Conservation (phyloP, 2,329 filamentous ascomycete genomes). For the Allantophomopsis lycopodina region DNA sequence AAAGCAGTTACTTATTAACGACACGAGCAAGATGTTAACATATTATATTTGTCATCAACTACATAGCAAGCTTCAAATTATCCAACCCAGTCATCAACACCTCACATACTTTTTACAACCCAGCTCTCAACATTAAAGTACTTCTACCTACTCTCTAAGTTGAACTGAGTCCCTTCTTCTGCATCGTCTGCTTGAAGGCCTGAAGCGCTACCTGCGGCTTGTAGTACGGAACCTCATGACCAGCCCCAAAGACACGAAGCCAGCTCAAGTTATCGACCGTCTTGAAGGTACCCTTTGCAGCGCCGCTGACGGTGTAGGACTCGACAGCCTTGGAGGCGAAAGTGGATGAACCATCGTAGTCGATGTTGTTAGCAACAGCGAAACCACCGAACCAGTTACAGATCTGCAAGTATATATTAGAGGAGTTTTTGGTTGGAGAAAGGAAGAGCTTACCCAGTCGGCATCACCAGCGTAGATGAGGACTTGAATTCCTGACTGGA, state of each 20-base stretch:
- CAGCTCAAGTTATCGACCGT: slow-evolving; percentile 32
- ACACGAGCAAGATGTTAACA: no score
- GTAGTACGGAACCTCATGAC: slow-evolving; percentile 24
- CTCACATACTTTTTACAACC: no score
- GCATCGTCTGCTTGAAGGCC: slow-evolving; percentile 30
- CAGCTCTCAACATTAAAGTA: no score
- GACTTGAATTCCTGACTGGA: slow-evolving; percentile 31
- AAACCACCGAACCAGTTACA: slow-evolving; percentile 43
- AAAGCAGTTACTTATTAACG: no score
- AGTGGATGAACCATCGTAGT: slow-evolving; percentile 23
- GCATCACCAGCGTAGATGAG: slow-evolving; percentile 42
- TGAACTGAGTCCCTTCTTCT: slow-evolving; percentile 18
- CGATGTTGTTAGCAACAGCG: slow-evolving; percentile 28
- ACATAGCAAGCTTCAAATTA: no score
- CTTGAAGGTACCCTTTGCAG: slow-evolving; percentile 34
- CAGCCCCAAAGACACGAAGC: slow-evolving; percentile 30
- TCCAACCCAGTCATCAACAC: no score
- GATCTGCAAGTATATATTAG: slow-evolving; percentile 15
- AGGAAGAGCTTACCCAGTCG: slow-evolving; percentile 23
- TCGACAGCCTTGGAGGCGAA: slow-evolving; percentile 24
- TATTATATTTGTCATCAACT: no score
- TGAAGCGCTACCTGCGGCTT: slow-evolving; percentile 27
- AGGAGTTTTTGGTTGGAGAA: no score
- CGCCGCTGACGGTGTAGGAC: slow-evolving; percentile 33
- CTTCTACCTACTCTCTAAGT: slow-evolving; percentile 12